Base-by-base conservation (phyloP, 2,329 filamentous ascomycete genomes). In the Fusarium tanahbumbuense region DNA sequence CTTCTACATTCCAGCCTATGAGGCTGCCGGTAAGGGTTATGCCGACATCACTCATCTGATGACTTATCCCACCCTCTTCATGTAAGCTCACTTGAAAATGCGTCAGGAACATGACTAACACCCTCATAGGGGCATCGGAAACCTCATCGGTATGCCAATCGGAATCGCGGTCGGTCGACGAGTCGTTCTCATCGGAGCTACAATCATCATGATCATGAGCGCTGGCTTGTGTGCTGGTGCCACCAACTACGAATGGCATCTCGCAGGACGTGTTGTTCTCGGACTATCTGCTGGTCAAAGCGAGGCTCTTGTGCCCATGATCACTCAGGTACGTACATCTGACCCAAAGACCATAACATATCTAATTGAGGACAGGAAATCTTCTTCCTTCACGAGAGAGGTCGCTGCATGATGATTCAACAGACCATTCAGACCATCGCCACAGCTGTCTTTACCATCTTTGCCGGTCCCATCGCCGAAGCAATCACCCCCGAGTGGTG, bases 61-160 rank as follows among this genome's bases (percentile, higher is more conserved):
- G 61, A 64, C 61, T 16, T 64, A 41, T 40, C 61, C 61, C 9
- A 59, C 61, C 5, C 60, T 64, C 2, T 64, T 64, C 22, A 64
- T 64, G 56, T 60, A 30, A 60, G 30, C 9, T 2, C 9, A n/a
- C n/a, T n/a, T n/a, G n/a, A n/a, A n/a, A n/a, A n/a, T n/a, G n/a
- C n/a, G n/a, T n/a, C n/a, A n/a, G n/a, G n/a, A n/a, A n/a, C n/a
- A n/a, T n/a, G 16, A 9, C 50, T 60, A 15, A 60, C 18, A 46
- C 0, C 4, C 16, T 12, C 6, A 1, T 5, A 60, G 56, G 70
- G 70, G 70, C 15, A 73, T 73, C 49, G 70, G 70, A 12, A 73
- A 73, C 18, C 61, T 73, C 47, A 71, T 73, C 1, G 70, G 70
- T 16, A 73, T 73, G 70, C 70, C 70, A 5, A 12, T 73, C 6